Conservation (phyloP, 2,329 filamentous ascomycete genomes). For the Diaporthe ilicicola region DNA sequence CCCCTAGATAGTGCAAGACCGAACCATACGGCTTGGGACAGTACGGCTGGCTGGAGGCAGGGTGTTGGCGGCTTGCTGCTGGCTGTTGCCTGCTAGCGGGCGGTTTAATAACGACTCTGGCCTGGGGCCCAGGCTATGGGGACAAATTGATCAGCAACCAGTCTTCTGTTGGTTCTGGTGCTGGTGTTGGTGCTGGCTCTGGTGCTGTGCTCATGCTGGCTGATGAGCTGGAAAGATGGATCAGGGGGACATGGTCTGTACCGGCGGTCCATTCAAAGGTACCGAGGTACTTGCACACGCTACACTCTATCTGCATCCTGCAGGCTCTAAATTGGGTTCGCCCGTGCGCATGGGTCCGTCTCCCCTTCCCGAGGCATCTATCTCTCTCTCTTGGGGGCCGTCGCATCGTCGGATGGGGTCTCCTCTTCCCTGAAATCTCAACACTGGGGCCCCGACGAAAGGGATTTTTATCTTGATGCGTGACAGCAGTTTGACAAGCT, state of each 20-base stretch:
- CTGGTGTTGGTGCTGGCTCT: not conserved
- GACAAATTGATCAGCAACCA: not conserved
- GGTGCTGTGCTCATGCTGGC: not conserved
- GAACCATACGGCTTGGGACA: not conserved
- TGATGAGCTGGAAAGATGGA: not conserved
- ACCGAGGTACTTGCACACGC: not conserved
- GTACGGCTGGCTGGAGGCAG: not conserved
- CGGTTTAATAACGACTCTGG: not conserved
- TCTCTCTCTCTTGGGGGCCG: not conserved
- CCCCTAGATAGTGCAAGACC: no score
- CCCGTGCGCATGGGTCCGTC: slow-evolving; percentile 17
- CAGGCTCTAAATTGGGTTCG: slow-evolving; percentile 21
- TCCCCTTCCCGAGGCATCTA: slow-evolving; percentile 12
- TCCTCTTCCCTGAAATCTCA: slow-evolving; percentile 11
- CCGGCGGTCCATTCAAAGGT: not conserved
- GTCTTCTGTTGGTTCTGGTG: not conserved
- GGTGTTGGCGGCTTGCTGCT: no score
- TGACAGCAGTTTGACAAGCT: slow-evolving; percentile 3
- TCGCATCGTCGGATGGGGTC: slow-evolving; percentile 4
- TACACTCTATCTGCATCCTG: slow-evolving; percentile 12
- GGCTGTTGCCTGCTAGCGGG: no score
- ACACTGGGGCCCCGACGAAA: not conserved
- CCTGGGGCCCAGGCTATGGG: slow-evolving; percentile 1
- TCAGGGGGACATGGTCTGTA: not conserved
- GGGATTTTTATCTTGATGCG: not conserved